Percentiles rank a stretch among this genome's conserved stretches.
Evolutionary conservation across 257 asterid genomes (phyloP).

Genomic region (Solanum appendiculatum): DNA sequence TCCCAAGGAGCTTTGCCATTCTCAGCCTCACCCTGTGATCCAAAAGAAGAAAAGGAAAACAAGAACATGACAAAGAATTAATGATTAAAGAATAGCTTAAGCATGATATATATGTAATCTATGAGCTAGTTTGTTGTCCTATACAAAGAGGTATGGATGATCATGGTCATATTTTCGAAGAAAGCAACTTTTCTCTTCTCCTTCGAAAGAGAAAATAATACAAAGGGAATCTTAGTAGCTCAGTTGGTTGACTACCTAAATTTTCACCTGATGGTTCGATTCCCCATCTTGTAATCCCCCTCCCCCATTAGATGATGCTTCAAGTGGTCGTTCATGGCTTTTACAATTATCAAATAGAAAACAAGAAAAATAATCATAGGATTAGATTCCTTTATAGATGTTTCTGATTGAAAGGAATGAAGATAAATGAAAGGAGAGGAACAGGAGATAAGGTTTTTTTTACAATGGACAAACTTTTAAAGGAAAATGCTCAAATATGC

Average conservation of each 20-base stretch:
- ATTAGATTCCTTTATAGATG: neutral
- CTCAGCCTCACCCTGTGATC: slow-evolving; percentile 68
- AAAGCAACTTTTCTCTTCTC: neutral
- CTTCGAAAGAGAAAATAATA: too few species aligned
- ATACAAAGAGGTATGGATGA: neutral
- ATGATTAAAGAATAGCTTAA: neutral
- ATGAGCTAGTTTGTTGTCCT: neutral
- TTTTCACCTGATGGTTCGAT: neutral
- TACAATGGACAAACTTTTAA: neutral
- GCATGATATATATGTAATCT: neutral
- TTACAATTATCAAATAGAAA: neutral
- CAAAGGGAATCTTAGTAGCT: neutral
- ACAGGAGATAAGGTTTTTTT: neutral
- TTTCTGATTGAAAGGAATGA: neutral
- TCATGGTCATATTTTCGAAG: too few species aligned
- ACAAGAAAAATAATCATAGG: neutral
- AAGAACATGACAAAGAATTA: neutral
- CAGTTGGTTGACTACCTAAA: neutral
- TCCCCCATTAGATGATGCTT: neutral
- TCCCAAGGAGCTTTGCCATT: slow-evolving; percentile 84
- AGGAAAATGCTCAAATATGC: too few species aligned
- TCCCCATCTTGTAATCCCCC: neutral
- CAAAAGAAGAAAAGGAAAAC: neutral
- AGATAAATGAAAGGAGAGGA: neutral
- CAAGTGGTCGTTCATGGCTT: neutral